phyloP scores from a whole-genome alignment of 805 yeast species.

The Candida loeiensis region DNA sequence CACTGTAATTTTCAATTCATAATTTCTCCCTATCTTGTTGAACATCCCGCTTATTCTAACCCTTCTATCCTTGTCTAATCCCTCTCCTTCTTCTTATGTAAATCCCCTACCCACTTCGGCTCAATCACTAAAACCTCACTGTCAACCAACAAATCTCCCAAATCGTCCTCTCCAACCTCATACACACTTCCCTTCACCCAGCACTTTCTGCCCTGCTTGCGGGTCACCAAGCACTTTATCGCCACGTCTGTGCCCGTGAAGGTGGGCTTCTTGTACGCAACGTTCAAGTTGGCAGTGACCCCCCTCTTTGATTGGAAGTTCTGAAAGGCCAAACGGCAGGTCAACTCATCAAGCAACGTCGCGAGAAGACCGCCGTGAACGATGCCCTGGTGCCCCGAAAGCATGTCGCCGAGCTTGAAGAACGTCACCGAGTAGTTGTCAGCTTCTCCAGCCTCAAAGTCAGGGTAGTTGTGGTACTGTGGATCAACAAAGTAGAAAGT shows the following conservation, averaged over 20 bases:
- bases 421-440: slow-evolving; percentile 36
- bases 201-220: slow-evolving; percentile 38
- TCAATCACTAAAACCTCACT: slow-evolving; percentile 41
- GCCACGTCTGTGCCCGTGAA: slow-evolving; percentile 28
- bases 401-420: slow-evolving; percentile 35
- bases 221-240: slow-evolving; percentile 31
- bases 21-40: too few species aligned
- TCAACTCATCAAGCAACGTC: slow-evolving; percentile 40
- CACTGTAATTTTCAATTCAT: too few species aligned
- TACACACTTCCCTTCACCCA: slow-evolving; percentile 36
- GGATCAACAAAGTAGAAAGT: slow-evolving; percentile 35
- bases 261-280: slow-evolving; percentile 38
- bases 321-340: slow-evolving; percentile 42
- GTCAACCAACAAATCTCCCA: slow-evolving; percentile 25
- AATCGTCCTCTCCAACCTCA: slow-evolving; percentile 15
- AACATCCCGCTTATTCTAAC: not conserved
- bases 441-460: slow-evolving; percentile 17
- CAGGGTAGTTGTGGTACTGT: slow-evolving; percentile 23
- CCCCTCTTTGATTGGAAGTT: slow-evolving; percentile 38
- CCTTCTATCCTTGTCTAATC: not conserved
- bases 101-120: slow-evolving; percentile 37
- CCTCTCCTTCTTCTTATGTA: slow-evolving; percentile 12
- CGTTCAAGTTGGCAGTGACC: slow-evolving; percentile 43
- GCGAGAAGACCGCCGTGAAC: slow-evolving; percentile 45
- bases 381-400: slow-evolving; percentile 39